Base-by-base conservation (phyloP, 441 rosid genomes). In the Adansonia rubrostipa region DNA sequence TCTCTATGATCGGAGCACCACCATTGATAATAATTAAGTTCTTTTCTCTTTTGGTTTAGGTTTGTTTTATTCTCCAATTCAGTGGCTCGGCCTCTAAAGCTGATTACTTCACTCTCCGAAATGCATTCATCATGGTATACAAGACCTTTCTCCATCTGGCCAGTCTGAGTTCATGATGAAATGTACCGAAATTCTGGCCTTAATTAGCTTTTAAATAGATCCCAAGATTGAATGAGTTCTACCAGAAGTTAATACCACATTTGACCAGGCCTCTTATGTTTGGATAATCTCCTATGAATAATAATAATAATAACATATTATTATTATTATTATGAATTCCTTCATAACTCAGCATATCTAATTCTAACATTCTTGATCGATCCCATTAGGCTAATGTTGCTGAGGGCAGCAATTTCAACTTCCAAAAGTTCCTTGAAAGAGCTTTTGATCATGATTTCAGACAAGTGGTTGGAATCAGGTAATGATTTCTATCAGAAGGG, bases 41-140 rank as follows among this genome's bases (percentile, higher is more conserved):
- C 20, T 42, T 4, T 71, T 33, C 33, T 28, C 33, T 28, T 1
- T 19, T 77, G 72, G 9, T 57, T 70, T 56, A 83, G 85, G 83
- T 71, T 64, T 83, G 83, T 50, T 80, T 83, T 33, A 40, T 83
- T 60, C 83, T 83, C n/a, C 83, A 80, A 47, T 83, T 83, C 50
- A 70, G 71, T 45, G 64, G 79, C 22, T 74, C 85, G 7, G 71
- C 75, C 33, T 56, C 81, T 3, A 83, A 80, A 77, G 78, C 78
- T 20, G 85, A 80, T 77, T 83, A 83, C 64, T 74, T 80, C 45
- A 77, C 83, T 13, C 79, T 83, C 3, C 81, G 81, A 0, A 64
- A 83, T 71, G 80, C 81, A 9, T 83, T 83, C 79, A 80, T 83
- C 63, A 14, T n/a, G 79, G 83, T 83, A 77, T 77, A 54, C 51